Conservation (phyloP, 2,329 filamentous ascomycete genomes). For the Diplodia intermedia region DNA sequence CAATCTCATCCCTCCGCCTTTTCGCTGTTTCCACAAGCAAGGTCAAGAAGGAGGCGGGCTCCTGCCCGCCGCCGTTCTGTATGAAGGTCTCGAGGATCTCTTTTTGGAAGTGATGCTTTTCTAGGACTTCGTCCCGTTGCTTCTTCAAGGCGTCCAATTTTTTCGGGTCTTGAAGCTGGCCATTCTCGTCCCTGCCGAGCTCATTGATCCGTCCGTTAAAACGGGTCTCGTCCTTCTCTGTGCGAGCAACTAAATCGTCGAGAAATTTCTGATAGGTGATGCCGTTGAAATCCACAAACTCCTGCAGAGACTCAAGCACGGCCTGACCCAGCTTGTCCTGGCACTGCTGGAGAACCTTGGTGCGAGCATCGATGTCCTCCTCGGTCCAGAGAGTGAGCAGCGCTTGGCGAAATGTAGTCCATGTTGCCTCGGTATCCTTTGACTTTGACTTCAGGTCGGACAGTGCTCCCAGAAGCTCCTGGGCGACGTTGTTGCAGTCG, state of each 20-base stretch:
- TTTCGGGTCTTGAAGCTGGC: constrained; percentile 1
- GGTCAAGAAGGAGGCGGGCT: constrained; percentile 4
- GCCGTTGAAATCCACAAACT: background rate
- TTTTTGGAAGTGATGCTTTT: constrained; percentile 20
- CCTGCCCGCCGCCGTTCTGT: background rate
- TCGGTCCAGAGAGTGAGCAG: constrained; percentile 17
- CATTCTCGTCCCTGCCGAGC: background rate
- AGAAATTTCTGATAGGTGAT: constrained; percentile 10
- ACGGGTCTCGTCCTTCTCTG: constrained; percentile 4
- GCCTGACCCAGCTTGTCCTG: constrained; percentile 32
- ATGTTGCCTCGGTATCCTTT: constrained; percentile 4
- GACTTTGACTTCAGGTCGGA: constrained; percentile 17
- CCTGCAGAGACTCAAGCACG: constrained; percentile 34
- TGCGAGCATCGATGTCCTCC: background rate
- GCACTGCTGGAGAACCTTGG: background rate
- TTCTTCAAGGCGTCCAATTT: constrained; percentile 15
- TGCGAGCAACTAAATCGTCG: constrained; percentile 5
- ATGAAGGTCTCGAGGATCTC: constrained; percentile 18
- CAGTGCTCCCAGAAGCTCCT: constrained; percentile 22
- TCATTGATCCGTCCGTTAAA: constrained; percentile 5
- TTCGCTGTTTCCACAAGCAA: constrained; percentile 3
- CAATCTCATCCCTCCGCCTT: background rate
- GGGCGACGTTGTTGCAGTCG: constrained; percentile 9
- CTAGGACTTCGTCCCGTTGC: constrained; percentile 12
- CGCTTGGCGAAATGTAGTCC: constrained; percentile 23